These are phyloP conservation scores for Ophiobolus disseminans DNA, from an alignment of 2,329 filamentous ascomycete species.

Conservation along the genomic window DNA sequence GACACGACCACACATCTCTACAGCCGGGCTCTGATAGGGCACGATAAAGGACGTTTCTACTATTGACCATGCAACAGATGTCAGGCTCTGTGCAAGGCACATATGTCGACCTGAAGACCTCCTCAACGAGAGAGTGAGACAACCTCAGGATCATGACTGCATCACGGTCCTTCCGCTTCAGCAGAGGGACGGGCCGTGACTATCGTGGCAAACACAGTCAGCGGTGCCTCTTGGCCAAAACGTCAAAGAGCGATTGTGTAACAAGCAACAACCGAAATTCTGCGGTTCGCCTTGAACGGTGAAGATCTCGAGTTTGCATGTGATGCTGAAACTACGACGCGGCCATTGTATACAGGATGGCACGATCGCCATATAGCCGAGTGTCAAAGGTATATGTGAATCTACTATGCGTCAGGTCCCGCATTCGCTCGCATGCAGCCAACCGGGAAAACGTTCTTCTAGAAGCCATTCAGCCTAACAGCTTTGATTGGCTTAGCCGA, in stretches of 20 bases:
- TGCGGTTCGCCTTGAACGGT: background rate
- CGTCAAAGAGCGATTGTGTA: too few relatives aligned
- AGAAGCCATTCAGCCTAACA: slow-evolving; percentile 33
- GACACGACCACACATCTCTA: slow-evolving; percentile 21
- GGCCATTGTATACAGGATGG: slow-evolving; percentile 28
- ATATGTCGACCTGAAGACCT: slow-evolving; percentile 23
- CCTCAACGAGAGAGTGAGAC: slow-evolving; percentile 21
- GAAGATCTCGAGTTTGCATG: slow-evolving; percentile 34
- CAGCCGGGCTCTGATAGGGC: slow-evolving; percentile 31
- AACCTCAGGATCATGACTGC: slow-evolving; percentile 16
- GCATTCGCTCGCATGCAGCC: slow-evolving; percentile 29
- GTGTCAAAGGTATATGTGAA: slow-evolving; percentile 37
- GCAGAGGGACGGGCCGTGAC: slow-evolving; percentile 40
- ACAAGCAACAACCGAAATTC: background rate
- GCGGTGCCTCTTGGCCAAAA: slow-evolving; percentile 8
- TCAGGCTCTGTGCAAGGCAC: slow-evolving; percentile 24
- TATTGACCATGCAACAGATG: slow-evolving; percentile 28
- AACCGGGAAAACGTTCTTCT: slow-evolving; percentile 33
- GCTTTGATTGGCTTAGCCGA: slow-evolving; percentile 19
- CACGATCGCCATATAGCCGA: slow-evolving; percentile 47
- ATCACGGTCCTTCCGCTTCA: slow-evolving; percentile 33
- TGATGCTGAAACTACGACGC: slow-evolving; percentile 34
- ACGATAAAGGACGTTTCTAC: slow-evolving; percentile 24
- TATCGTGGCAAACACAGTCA: slow-evolving; percentile 11
- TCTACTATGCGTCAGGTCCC: slow-evolving; percentile 39